Conservation (phyloP, 257 asterid species). For the Solanum paucissectum region DNA sequence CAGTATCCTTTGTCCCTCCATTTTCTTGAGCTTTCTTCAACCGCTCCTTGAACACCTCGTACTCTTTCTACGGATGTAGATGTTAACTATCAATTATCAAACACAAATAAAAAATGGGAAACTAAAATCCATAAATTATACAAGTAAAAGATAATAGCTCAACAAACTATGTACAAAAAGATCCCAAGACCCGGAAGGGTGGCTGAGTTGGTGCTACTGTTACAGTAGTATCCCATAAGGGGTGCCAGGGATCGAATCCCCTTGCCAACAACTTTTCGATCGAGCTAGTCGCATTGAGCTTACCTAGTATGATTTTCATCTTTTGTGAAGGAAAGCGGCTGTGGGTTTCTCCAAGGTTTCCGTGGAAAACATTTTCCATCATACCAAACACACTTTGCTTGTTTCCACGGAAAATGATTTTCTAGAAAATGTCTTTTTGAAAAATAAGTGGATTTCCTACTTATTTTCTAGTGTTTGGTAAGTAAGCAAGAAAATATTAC, state of each 20-base stretch:
- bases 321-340: neutral
- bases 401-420: neutral
- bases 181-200: neutral
- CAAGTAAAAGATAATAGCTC: neutral
- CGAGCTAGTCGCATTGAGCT: neutral
- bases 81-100: neutral
- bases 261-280: neutral
- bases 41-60: slow-evolving; percentile 23
- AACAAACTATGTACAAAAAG: neutral
- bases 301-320: neutral
- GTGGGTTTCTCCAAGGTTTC: neutral
- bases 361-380: neutral
- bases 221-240: neutral
- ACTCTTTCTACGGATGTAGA: slow-evolving; percentile 16
- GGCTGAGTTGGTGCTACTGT: neutral
- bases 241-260: neutral
- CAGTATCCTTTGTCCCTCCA: neutral
- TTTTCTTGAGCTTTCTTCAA: slow-evolving; percentile 15
- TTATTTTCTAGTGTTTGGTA: too few species aligned
- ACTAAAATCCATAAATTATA: neutral
- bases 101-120: neutral
- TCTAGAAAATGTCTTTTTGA: neutral
- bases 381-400: neutral
- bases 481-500: too few species aligned
- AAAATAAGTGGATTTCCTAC: too few species aligned